These are phyloP conservation scores for Jacaranda copaia DNA, from an alignment of 257 asterid genomes.

Conservation along the genomic window DNA sequence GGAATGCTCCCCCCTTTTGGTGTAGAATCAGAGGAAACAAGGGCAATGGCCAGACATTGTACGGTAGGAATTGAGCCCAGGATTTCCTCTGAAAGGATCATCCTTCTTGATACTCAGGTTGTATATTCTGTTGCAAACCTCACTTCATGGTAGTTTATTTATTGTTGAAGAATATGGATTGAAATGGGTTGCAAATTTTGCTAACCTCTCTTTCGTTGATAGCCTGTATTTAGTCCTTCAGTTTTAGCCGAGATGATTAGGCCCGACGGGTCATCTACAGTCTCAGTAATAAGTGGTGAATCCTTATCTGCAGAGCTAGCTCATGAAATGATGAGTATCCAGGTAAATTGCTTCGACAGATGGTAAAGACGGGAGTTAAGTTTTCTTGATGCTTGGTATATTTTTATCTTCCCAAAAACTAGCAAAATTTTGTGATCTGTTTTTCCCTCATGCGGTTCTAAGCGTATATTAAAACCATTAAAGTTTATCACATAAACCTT, in stretches of 20 bases:
- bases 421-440: neutral
- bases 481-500: constrained; percentile 9
- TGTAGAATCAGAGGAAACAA: constrained; percentile 80
- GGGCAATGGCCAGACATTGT: constrained; percentile 83
- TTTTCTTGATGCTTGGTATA: neutral
- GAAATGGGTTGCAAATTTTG: constrained; percentile 13
- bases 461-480: constrained; percentile 23
- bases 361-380: neutral
- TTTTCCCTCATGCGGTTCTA: neutral
- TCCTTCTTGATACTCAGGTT: constrained; percentile 97
- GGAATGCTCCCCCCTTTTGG: constrained; percentile 95
- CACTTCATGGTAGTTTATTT: constrained; percentile 16
- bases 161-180: constrained; percentile 23
- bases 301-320: constrained; percentile 90
- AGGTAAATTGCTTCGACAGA: constrained; percentile 58
- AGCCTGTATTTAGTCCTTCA: constrained; percentile 95
- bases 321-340: constrained; percentile 92
- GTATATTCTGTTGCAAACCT: constrained; percentile 1
- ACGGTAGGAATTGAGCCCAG: constrained; percentile 94
- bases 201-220: neutral
- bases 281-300: constrained; percentile 80
- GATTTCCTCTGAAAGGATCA: constrained; percentile 83
- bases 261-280: constrained; percentile 89
- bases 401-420: too few species aligned
- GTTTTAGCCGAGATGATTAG: constrained; percentile 91